phyloP scores from a whole-genome alignment of 495 filamentous ascomycete genomes.

The Aspergillus sclerotioniger region DNA sequence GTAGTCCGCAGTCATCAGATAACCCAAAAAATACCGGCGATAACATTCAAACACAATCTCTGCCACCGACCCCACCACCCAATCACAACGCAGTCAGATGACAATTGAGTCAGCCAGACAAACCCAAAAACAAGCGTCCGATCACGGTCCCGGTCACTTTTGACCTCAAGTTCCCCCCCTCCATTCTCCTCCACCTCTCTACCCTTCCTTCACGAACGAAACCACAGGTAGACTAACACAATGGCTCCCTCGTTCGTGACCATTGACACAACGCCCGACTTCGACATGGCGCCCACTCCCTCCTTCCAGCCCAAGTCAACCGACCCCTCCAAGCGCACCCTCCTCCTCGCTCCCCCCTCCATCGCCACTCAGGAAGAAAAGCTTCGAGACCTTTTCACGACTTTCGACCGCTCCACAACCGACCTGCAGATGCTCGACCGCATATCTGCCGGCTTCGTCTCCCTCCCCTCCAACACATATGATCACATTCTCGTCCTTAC shows the following conservation, averaged over 20 bases:
- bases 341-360: slow-evolving; percentile 73
- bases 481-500: slow-evolving; percentile 81
- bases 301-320: slow-evolving; percentile 24
- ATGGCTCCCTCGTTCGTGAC: slow-evolving; percentile 40
- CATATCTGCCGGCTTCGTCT: slow-evolving; percentile 75
- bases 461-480: slow-evolving; percentile 75
- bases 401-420: slow-evolving; percentile 67
- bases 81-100: slow-evolving; percentile 7
- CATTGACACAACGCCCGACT: slow-evolving; percentile 43
- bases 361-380: slow-evolving; percentile 65
- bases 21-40: slow-evolving; percentile 1
- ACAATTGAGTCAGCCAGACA: slow-evolving; percentile 5
- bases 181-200: background rate
- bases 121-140: slow-evolving; percentile 2
- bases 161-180: slow-evolving; percentile 4
- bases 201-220: background rate
- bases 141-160: background rate
- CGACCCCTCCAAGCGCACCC: slow-evolving; percentile 45
- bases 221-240: slow-evolving; percentile 1
- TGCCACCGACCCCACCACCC: background rate
- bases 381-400: slow-evolving; percentile 54
- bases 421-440: slow-evolving; percentile 99
- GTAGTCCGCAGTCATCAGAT: slow-evolving; percentile 2
- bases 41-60: slow-evolving; percentile 1
- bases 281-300: slow-evolving; percentile 27